Percentiles rank a stretch among this genome's conserved stretches.
Conservation (phyloP, 2,329 filamentous ascomycete species). For the Stemphylium beticola region DNA sequence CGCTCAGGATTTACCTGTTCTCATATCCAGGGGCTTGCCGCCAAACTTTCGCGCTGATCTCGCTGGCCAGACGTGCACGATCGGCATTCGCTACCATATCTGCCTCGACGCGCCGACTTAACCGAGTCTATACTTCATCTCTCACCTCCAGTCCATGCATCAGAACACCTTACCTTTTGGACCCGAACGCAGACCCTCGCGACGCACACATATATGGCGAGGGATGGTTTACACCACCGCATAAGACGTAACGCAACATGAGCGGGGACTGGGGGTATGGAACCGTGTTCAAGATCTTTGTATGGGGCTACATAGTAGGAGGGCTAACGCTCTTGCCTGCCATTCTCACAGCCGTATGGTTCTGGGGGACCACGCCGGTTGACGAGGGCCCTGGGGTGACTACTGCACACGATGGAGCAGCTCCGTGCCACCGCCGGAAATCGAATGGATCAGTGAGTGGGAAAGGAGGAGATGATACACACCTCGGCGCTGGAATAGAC, state of each 20-base stretch:
- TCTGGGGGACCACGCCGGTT: slow-evolving; percentile 24
- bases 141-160: neutral
- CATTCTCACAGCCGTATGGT: slow-evolving; percentile 25
- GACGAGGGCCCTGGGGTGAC: slow-evolving; percentile 10
- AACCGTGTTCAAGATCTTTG: slow-evolving; percentile 31
- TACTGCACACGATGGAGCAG: neutral
- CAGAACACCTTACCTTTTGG: neutral
- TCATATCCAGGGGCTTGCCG: neutral
- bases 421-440: slow-evolving; percentile 10
- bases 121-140: slow-evolving; percentile 7
- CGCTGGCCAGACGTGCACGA: neutral
- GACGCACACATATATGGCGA: slow-evolving; percentile 4
- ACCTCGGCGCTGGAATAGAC: slow-evolving; percentile 28
- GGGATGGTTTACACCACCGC: slow-evolving; percentile 23
- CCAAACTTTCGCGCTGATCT: neutral
- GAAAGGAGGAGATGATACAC: slow-evolving; percentile 18
- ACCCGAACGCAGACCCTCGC: neutral
- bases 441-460: slow-evolving; percentile 20
- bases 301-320: slow-evolving; percentile 35
- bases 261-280: slow-evolving; percentile 35
- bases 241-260: slow-evolving; percentile 32
- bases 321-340: slow-evolving; percentile 31
- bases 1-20: neutral
- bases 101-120: slow-evolving; percentile 16
- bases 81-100: slow-evolving; percentile 15